These are phyloP conservation scores for Russula brevipes DNA, from an alignment of 768 basidiomycete genomes.

Conservation along the genomic window DNA sequence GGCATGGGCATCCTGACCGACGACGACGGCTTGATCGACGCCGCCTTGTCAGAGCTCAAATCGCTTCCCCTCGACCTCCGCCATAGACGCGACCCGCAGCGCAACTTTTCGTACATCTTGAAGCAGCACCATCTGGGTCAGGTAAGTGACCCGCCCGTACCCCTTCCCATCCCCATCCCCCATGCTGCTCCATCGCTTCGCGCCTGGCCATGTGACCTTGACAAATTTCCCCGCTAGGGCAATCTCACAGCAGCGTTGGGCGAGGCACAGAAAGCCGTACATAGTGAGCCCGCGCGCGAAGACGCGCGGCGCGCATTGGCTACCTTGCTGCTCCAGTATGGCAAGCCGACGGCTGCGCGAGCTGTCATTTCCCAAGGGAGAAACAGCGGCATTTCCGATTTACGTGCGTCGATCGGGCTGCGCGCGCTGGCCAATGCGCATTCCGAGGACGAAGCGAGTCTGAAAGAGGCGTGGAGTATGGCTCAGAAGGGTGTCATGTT, in stretches of 20 bases:
- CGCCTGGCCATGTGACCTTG: too few relatives aligned
- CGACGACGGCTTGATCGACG: constrained; percentile 78
- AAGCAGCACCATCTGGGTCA: constrained; percentile 67
- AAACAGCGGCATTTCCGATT: constrained; percentile 34
- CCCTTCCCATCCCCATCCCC: too few relatives aligned
- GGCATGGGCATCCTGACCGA: constrained; percentile 84
- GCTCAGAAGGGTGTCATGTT: constrained; percentile 65
- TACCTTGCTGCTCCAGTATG: constrained; percentile 47
- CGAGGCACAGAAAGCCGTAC: constrained; percentile 53
- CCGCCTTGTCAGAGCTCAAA: constrained; percentile 77
- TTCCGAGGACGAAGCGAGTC: constrained; percentile 15
- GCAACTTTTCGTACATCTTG: constrained; percentile 68
- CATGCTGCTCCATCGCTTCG: not conserved
- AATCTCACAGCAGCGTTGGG: constrained; percentile 29
- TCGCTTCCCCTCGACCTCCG: constrained; percentile 62
- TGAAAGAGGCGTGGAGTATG: constrained; percentile 36
- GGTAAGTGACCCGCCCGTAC: constrained; percentile 38
- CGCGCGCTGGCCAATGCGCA: constrained; percentile 42
- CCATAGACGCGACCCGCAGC: constrained; percentile 58
- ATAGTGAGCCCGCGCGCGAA: constrained; percentile 48
- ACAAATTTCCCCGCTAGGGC: constrained; percentile 34
- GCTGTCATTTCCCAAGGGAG: constrained; percentile 40
- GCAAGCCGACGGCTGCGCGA: constrained; percentile 38
- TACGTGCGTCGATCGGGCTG: constrained; percentile 43
- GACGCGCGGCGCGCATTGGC: constrained; percentile 53